Evolutionary conservation across 371 early-diverging fungal genomes (phyloP), one percentile per base, ranked within the genome.

Genomic region (Mortierella sp.): DNA sequence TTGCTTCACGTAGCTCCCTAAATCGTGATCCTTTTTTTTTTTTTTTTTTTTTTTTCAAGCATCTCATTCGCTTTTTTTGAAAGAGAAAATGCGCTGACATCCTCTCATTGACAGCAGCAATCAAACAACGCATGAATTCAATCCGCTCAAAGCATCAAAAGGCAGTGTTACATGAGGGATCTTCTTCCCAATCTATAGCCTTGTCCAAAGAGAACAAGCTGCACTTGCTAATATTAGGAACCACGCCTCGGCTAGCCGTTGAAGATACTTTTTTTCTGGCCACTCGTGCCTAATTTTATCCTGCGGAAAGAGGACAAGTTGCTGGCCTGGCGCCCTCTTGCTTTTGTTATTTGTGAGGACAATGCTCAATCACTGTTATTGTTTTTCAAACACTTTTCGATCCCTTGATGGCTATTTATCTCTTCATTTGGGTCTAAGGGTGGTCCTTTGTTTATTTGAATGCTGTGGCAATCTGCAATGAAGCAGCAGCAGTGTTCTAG

Each of bases 201-300:
- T n/a, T 46, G 48, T 46, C 48, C 1, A 46, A 8, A 13, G 13
- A 46, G 48, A 13, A 46, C 13, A 46, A 46, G 13, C 48, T 46
- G 48, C 48, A 13, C 1, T 13, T 46, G 59, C 59, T 59, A 59
- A 59, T 59, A 59, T 59, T 59, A 59, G 59, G 59, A 59, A 59
- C 59, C 59, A 59, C 59, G 59, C 59, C 59, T 59, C 59, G 59
- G 59, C 59, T 31, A 59, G 28, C 61, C 59, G 61, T 67, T 51
- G 21, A 51, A 51, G 46, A 8, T 61, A 37, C 40, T 46, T 40
- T 21, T 28, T n/a, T 59, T 59, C 10, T 11, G 48, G 43, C 6
- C 43, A 6, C 43, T 4, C 28, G 5, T 59, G 59, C 5, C 31
- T 31, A 59, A 59, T 31, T 31, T 59, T 59, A 59, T 59, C 31